A percentile compares a stretch with the other conserved stretches of the same genome.
Evolutionary conservation across 2,329 filamentous ascomycete genomes (phyloP).

Genomic region (Fusarium udum): DNA sequence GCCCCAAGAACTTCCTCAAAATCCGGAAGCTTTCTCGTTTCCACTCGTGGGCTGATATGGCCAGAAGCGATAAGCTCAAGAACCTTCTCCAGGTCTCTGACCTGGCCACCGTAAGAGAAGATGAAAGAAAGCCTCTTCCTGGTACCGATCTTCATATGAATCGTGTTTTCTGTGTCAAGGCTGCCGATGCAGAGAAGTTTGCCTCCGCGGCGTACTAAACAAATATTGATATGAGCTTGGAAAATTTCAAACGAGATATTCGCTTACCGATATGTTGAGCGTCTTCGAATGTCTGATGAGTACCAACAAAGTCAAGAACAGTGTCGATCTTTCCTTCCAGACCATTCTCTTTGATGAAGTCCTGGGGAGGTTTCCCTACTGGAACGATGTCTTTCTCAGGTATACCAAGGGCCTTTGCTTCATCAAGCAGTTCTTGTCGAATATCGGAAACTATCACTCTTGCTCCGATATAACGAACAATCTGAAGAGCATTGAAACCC

Average conservation of each 20-base stretch:
- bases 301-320: conserved; percentile 35
- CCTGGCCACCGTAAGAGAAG: conserved; percentile 56
- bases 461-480: conserved; percentile 22
- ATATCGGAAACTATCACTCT: conserved; percentile 33
- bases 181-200: conserved; percentile 54
- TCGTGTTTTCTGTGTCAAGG: conserved; percentile 50
- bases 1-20: conserved; percentile 22
- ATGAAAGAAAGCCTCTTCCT: conserved; percentile 53
- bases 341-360: conserved; percentile 7
- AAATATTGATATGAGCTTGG: too few relatives aligned
- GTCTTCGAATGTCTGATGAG: conserved; percentile 38
- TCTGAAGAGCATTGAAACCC: conserved; percentile 34
- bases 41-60: conserved; percentile 21
- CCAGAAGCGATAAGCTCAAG: conserved; percentile 25
- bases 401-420: conserved; percentile 20
- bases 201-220: conserved; percentile 28
- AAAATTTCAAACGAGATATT: background rate
- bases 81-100: conserved; percentile 50
- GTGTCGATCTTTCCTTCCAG: conserved; percentile 25
- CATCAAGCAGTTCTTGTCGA: conserved; percentile 25
- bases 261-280: conserved; percentile 33
- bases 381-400: conserved; percentile 24
- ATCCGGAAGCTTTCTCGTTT: conserved; percentile 14
- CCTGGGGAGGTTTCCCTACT: conserved; percentile 7
- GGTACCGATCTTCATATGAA: conserved; percentile 56